Evolutionary conservation across 805 yeast genomes (phyloP).

Genomic region (Yamadazyma akitaensis): DNA sequence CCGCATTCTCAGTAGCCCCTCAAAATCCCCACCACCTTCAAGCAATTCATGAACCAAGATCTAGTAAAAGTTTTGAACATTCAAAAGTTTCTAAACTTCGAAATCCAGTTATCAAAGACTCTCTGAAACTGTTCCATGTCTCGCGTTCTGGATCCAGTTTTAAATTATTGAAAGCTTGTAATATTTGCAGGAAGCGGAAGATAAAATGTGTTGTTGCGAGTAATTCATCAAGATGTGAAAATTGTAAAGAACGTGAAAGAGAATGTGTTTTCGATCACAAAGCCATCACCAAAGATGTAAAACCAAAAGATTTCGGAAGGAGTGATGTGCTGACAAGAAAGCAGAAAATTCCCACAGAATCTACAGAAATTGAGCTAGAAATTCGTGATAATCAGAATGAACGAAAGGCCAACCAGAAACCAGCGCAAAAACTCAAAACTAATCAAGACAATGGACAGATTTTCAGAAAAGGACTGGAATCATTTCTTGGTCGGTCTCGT

Average conservation of each 20-base stretch:
- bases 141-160: conserved; percentile 10
- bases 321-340: background rate
- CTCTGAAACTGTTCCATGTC: background rate
- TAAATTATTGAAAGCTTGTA: conserved; percentile 20
- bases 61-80: background rate
- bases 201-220: conserved; percentile 15
- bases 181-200: conserved; percentile 18
- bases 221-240: conserved; percentile 14
- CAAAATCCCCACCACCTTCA: background rate
- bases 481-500: too few species aligned
- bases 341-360: background rate
- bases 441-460: too few species aligned
- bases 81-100: background rate
- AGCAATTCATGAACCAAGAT: background rate
- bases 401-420: too few species aligned
- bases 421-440: too few species aligned
- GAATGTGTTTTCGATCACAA: conserved; percentile 20
- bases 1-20: background rate
- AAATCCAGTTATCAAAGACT: background rate
- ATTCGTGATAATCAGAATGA: too few species aligned
- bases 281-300: conserved; percentile 5
- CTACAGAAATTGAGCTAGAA: background rate
- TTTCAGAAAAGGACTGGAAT: too few species aligned
- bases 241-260: conserved; percentile 14
- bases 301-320: background rate